Evolutionary conservation across 257 asterid genomes (phyloP).

Genomic region (Plantago major): DNA sequence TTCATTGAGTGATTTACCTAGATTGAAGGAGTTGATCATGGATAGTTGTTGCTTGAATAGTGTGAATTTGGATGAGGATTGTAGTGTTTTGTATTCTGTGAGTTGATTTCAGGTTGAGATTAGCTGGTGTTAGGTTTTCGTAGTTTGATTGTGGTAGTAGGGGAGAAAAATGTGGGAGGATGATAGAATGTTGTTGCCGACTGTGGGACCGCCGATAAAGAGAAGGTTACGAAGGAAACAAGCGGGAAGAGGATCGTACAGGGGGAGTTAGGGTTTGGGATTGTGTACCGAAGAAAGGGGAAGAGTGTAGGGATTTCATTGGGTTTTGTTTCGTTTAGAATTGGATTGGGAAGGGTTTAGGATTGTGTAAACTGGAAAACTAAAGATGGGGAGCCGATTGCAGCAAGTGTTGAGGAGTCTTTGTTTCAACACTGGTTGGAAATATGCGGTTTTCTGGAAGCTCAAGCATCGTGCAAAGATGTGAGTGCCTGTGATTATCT

Average conservation of each 20-base stretch:
- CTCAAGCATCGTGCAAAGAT: conserved; percentile 67
- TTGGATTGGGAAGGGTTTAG: conserved; percentile 31
- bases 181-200: conserved; percentile 77
- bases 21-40: too few relatives aligned
- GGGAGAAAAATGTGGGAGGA: conserved; percentile 58
- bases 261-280: conserved; percentile 78
- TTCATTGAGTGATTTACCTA: background rate
- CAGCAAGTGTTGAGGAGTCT: conserved; percentile 67
- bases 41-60: too few relatives aligned
- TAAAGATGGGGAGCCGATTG: conserved; percentile 67
- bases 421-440: conserved; percentile 77
- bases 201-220: conserved; percentile 96
- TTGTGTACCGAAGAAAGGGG: conserved; percentile 24
- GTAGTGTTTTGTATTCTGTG: conserved; percentile 7
- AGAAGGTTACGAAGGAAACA: conserved; percentile 96
- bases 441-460: conserved; percentile 92
- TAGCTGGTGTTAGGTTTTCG: conserved; percentile 17
- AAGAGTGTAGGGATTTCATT: conserved; percentile 35
- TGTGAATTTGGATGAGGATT: too few relatives aligned
- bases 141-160: conserved; percentile 25
- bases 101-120: conserved; percentile 16
- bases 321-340: conserved; percentile 38
- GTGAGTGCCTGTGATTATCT: conserved; percentile 48
- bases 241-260: conserved; percentile 99
- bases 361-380: conserved; percentile 26